Percentiles rank a stretch among this genome's conserved stretches.
These are phyloP conservation scores for Neoboletus brunneissimus DNA, from an alignment of 768 basidiomycete genomes.

Conservation along the genomic window DNA sequence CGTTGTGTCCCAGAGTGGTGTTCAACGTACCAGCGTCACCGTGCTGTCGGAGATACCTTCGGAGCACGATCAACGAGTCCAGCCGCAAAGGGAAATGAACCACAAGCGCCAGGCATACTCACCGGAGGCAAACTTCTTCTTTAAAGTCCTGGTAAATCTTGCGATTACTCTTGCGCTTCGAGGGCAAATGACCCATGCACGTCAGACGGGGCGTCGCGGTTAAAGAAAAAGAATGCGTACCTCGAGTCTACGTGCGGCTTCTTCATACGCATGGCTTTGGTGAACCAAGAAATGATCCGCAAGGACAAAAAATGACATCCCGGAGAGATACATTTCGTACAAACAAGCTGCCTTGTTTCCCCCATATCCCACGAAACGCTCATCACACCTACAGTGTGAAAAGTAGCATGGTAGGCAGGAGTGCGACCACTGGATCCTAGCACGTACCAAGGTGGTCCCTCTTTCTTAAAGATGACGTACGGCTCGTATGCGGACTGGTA, in stretches of 20 bases:
- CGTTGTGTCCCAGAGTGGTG: conserved; percentile 50
- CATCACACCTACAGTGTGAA: conserved; percentile 69
- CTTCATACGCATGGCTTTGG: conserved; percentile 82
- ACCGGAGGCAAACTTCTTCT: conserved; percentile 74
- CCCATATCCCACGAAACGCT: conserved; percentile 87
- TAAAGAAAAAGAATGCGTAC: conserved; percentile 34
- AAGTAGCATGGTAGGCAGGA: background rate
- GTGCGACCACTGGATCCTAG: background rate
- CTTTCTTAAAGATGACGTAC: conserved; percentile 78
- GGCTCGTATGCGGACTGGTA: conserved; percentile 89
- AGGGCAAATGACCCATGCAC: too few species aligned
- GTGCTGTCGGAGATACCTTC: conserved; percentile 64
- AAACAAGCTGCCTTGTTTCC: conserved; percentile 92
- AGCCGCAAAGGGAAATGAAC: background rate
- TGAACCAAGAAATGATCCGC: conserved; percentile 88
- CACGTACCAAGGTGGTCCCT: conserved; percentile 69
- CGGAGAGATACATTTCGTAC: conserved; percentile 87
- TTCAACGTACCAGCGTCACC: conserved; percentile 49
- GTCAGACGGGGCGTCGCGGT: background rate
- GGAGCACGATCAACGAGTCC: background rate
- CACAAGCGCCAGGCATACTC: background rate
- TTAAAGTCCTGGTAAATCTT: conserved; percentile 76
- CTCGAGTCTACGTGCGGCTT: conserved; percentile 67
- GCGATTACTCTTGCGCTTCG: conserved; percentile 69
- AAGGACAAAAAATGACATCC: conserved; percentile 79